Conservation (phyloP, 2,329 filamentous ascomycete genomes). For the Tolypocladium inflatum region DNA sequence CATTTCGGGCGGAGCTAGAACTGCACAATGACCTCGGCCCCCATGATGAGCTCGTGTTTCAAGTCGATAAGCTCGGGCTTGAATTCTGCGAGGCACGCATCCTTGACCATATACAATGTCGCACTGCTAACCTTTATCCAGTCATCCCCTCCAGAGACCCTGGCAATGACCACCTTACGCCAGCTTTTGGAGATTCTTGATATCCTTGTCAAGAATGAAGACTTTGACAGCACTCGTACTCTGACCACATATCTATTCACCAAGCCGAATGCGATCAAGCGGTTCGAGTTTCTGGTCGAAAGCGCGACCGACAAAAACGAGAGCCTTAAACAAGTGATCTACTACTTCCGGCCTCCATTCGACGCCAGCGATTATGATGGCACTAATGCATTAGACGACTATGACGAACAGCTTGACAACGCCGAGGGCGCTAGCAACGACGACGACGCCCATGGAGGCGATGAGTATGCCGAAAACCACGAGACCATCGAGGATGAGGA, state of each 20-base stretch:
- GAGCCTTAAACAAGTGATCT: constrained; percentile 29
- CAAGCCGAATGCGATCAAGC: constrained; percentile 26
- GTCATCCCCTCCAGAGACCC: constrained; percentile 23
- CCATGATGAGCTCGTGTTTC: constrained; percentile 40
- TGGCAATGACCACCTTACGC: constrained; percentile 27
- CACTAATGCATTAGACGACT: constrained; percentile 8
- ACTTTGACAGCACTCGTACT: constrained; percentile 25
- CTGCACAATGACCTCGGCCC: constrained; percentile 28
- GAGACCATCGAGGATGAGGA: background rate
- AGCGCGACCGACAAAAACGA: constrained; percentile 32
- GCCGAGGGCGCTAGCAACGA: constrained; percentile 1
- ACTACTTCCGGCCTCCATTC: constrained; percentile 23
- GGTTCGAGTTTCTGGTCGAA: constrained; percentile 29
- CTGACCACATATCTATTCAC: constrained; percentile 34
- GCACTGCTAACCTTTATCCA: constrained; percentile 17
- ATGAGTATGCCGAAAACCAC: background rate
- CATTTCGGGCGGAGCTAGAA: constrained; percentile 33
- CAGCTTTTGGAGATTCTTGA: constrained; percentile 34
- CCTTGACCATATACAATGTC: background rate
- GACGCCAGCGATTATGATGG: background rate
- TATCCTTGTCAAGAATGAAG: constrained; percentile 32
- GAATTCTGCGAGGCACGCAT: constrained; percentile 40
- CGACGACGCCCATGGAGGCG: background rate
- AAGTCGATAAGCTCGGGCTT: constrained; percentile 41
- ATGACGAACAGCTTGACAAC: constrained; percentile 1